phyloP scores from a whole-genome alignment of 192 early-diverging fungal species.

The Blastocladiella britannica region DNA sequence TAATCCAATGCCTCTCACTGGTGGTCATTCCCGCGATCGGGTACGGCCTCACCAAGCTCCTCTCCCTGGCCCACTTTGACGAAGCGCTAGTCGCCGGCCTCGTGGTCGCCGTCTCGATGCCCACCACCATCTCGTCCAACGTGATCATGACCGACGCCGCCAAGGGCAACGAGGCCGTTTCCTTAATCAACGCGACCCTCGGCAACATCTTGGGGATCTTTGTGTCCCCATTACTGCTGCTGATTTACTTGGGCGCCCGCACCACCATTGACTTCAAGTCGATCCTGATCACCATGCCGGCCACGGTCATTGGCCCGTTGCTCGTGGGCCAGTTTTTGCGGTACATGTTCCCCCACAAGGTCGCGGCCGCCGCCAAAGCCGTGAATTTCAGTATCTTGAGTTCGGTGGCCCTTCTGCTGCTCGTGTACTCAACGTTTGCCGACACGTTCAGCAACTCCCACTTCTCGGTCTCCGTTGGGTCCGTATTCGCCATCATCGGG shows the following conservation, averaged over 20 bases:
- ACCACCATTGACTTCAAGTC: constrained; percentile 20
- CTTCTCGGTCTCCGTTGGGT: constrained; percentile 20
- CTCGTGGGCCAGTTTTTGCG: constrained; percentile 36
- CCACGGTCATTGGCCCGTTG: constrained; percentile 40
- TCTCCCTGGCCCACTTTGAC: constrained; percentile 27
- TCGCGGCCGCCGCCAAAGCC: constrained; percentile 22
- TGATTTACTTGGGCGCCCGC: constrained; percentile 17
- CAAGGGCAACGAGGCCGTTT: constrained; percentile 37
- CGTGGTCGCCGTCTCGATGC: constrained; percentile 37
- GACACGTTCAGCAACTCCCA: constrained; percentile 39
- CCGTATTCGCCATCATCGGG: constrained; percentile 28
- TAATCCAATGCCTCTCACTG: constrained; percentile 36
- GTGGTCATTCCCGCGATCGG: constrained; percentile 37
- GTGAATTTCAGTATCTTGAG: constrained; percentile 34
- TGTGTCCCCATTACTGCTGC: constrained; percentile 29
- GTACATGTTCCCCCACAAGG: constrained; percentile 18
- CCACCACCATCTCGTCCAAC: constrained; percentile 56
- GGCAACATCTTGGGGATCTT: constrained; percentile 50
- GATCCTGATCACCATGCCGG: constrained; percentile 29
- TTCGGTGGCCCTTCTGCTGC: constrained; percentile 28
- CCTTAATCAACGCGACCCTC: constrained; percentile 42
- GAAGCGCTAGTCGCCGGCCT: constrained; percentile 33
- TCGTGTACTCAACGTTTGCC: constrained; percentile 55
- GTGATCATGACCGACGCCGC: constrained; percentile 56
- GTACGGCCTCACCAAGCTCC: constrained; percentile 26